A percentile compares a stretch with the other conserved stretches of the same genome.
Evolutionary conservation across 2,329 filamentous ascomycete species (phyloP).

Genomic region (Celoporthe dispersa): DNA sequence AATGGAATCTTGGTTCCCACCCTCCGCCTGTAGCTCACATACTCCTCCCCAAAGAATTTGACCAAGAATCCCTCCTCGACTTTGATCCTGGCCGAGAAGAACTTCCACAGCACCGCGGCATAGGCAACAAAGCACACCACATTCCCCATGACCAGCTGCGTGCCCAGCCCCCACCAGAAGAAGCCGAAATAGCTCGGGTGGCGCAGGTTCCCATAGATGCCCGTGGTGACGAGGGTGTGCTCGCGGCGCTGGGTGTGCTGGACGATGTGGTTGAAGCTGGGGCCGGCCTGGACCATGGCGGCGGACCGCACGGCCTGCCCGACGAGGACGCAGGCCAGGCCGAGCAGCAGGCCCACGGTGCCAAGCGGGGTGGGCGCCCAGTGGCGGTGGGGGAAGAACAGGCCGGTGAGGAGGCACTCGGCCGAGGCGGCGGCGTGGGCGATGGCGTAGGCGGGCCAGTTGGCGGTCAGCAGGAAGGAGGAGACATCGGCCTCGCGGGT

Average conservation of each 20-base stretch:
- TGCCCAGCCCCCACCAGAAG: slow-evolving; percentile 98
- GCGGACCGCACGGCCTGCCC: slow-evolving; percentile 79
- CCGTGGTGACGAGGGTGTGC: slow-evolving; percentile 81
- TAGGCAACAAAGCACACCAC: slow-evolving; percentile 77
- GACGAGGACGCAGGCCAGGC: slow-evolving; percentile 64
- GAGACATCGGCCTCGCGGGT: slow-evolving; percentile 71
- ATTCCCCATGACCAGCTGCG: slow-evolving; percentile 89
- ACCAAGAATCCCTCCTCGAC: slow-evolving; percentile 80
- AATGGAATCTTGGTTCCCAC: slow-evolving; percentile 85
- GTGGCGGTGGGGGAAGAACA: slow-evolving; percentile 56
- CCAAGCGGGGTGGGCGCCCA: slow-evolving; percentile 52
- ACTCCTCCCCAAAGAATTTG: slow-evolving; percentile 83
- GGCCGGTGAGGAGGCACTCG: slow-evolving; percentile 69
- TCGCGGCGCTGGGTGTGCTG: slow-evolving; percentile 69
- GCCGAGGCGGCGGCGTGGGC: slow-evolving; percentile 76
- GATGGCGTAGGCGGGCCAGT: slow-evolving; percentile 82
- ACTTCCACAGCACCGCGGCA: slow-evolving; percentile 77
- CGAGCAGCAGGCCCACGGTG: slow-evolving; percentile 54
- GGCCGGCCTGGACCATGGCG: slow-evolving; percentile 88
- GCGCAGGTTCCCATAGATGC: slow-evolving; percentile 75
- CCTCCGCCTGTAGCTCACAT: slow-evolving; percentile 70
- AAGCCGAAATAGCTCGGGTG: slow-evolving; percentile 98
- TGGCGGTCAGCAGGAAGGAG: slow-evolving; percentile 82
- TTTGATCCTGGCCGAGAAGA: slow-evolving; percentile 76
- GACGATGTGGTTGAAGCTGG: slow-evolving; percentile 89